Percentiles rank a stretch among this genome's conserved stretches.
These are phyloP conservation scores for Eruca vesicaria DNA, from an alignment of 441 rosid genomes.

Conservation along the genomic window DNA sequence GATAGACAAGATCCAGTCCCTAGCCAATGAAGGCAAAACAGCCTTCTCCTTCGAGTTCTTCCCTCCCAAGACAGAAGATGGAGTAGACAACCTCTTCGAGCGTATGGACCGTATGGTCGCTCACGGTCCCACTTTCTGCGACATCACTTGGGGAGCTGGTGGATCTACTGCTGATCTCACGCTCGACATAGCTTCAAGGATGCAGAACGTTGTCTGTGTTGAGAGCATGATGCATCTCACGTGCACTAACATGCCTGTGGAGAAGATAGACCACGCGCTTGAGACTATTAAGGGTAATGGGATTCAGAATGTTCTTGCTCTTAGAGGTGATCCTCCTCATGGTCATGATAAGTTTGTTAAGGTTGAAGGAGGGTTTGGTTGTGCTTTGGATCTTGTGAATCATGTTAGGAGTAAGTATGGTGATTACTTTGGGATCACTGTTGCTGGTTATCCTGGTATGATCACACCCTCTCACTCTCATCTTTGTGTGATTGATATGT, in stretches of 20 bases:
- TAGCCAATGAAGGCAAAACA: constrained; percentile 39
- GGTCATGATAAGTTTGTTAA: constrained; percentile 93
- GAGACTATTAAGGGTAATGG: constrained; percentile 70
- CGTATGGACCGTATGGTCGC: constrained; percentile 92
- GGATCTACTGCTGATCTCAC: constrained; percentile 92
- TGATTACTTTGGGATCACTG: constrained; percentile 86
- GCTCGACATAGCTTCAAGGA: constrained; percentile 75
- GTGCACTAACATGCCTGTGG: constrained; percentile 90
- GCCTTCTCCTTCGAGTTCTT: constrained; percentile 93
- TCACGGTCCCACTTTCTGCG: constrained; percentile 83
- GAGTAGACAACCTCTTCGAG: constrained; percentile 89
- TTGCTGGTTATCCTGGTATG: constrained; percentile 99
- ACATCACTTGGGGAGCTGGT: constrained; percentile 99
- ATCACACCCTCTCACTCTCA: constrained; percentile 22
- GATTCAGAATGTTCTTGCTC: constrained; percentile 92
- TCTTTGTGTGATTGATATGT: background rate
- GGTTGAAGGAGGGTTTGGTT: constrained; percentile 81
- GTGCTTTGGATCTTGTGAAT: constrained; percentile 84
- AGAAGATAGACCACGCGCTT: constrained; percentile 85
- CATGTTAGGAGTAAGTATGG: constrained; percentile 69
- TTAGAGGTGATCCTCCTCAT: constrained; percentile 91
- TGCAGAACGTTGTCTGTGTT: constrained; percentile 90
- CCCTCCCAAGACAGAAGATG: constrained; percentile 93
- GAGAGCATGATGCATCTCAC: constrained; percentile 98
- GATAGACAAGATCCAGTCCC: constrained; percentile 62